Evolutionary conservation across 495 filamentous ascomycete genomes (phyloP), one percentile per base, ranked within the genome.

Genomic region (Viridothelium virens): DNA sequence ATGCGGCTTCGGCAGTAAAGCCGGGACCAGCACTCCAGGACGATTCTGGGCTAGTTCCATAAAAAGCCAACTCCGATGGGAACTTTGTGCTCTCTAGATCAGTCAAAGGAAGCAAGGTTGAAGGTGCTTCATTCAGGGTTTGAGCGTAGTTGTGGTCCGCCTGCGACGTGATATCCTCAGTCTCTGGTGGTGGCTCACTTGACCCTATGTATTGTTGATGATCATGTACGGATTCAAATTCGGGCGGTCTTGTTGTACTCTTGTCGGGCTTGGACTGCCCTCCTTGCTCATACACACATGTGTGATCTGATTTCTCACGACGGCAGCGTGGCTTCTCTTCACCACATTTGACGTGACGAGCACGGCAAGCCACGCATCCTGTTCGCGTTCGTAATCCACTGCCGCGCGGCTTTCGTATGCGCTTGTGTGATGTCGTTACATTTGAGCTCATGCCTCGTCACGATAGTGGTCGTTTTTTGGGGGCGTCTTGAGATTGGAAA

Each of bases 391-490:
- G 63, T 38, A 64, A 48, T 18, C 63, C 63, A 4, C 10, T 64
- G 63, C 63, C 39, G 48, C 63, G 63, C 39, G 63, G 48, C 63
- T n/a, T 44, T 46, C 63, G 36, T 16, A 47, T n/a, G 38, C 63
- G 63, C 61, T 25, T 63, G 61, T 10, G 33, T 39, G 61, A 37
- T 63, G 9, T 63, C 10, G 61, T 9, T 63, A 16, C 61, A 63
- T n/a, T 63, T 44, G 41, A 44, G 41, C 1, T 44, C 41, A 44
- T 44, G 41, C 14, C 41, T 44, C 41, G 41, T 44, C 41, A 44
- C 41, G 14, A 44, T 44, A 14, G 41, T 44, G 41, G 14, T 7
- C 41, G 41, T 44, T 44, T 44, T 25, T 14, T 7, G 41, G 41
- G 41, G 6, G 41, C 41, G 41, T 44, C 41, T 44, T 14, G 41